Conservation (phyloP, 2,329 filamentous ascomycete genomes). For the Colletotrichum lini region DNA sequence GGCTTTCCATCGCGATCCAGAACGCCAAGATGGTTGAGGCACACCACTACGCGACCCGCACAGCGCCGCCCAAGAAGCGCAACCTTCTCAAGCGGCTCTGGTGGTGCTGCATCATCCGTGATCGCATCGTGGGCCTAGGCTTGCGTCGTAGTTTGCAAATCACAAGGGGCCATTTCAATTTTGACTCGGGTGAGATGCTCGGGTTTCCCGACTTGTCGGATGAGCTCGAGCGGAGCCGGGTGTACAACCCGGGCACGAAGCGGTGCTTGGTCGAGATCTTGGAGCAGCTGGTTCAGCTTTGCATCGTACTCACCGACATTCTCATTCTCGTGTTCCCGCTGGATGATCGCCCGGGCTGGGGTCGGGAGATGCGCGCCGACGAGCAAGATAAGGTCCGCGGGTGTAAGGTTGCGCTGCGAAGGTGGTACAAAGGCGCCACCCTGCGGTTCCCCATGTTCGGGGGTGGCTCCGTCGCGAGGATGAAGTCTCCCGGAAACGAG, state of each 20-base stretch:
- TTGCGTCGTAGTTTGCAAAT: slow-evolving; percentile 67
- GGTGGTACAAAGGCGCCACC: slow-evolving; percentile 58
- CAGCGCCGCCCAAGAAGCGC: slow-evolving; percentile 54
- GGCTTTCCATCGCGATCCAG: slow-evolving; percentile 65
- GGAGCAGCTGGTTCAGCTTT: slow-evolving; percentile 61
- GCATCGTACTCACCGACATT: slow-evolving; percentile 62
- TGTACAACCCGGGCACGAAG: slow-evolving; percentile 63
- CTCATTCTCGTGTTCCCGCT: slow-evolving; percentile 61
- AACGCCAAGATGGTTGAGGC: slow-evolving; percentile 63
- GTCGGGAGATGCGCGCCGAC: slow-evolving; percentile 50
- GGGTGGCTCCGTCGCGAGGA: slow-evolving; percentile 48
- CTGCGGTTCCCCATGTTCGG: slow-evolving; percentile 57
- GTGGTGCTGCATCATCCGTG: slow-evolving; percentile 69
- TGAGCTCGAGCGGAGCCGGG: slow-evolving; percentile 60
- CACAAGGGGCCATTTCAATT: slow-evolving; percentile 61
- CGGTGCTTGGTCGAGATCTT: slow-evolving; percentile 59
- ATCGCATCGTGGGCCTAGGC: slow-evolving; percentile 64
- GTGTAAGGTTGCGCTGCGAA: slow-evolving; percentile 54
- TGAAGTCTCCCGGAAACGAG: slow-evolving; percentile 47
- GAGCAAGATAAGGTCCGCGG: slow-evolving; percentile 51
- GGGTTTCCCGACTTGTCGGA: slow-evolving; percentile 60
- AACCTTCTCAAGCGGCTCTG: slow-evolving; percentile 64
- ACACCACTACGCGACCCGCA: slow-evolving; percentile 56
- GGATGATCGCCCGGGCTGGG: slow-evolving; percentile 59
- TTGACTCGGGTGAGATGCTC: slow-evolving; percentile 55